Evolutionary conservation across 2,329 filamentous ascomycete species (phyloP).

Genomic region (Penicillium palitans): DNA sequence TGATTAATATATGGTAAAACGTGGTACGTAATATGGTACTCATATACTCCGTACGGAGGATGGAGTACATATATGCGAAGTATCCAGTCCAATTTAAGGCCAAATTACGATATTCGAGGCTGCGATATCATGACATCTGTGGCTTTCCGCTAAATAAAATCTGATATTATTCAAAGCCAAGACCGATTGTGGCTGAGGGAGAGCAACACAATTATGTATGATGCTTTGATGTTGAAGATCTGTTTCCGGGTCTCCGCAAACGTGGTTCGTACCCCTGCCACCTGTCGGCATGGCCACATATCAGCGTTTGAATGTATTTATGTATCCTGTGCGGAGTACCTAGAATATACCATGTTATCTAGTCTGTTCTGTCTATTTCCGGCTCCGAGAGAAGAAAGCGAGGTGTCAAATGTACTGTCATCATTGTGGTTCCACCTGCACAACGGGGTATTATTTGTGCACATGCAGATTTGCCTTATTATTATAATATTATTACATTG

Average conservation of each 20-base stretch:
- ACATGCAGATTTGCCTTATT: not conserved
- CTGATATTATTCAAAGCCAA: no score
- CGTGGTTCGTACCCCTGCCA: constrained; percentile 11
- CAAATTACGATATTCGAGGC: not conserved
- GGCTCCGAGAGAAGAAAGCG: not conserved
- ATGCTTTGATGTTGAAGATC: constrained; percentile 5
- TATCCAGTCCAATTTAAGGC: not conserved
- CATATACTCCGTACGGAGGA: not conserved
- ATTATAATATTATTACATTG: not conserved
- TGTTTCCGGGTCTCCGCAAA: constrained; percentile 8
- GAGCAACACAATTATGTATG: not conserved
- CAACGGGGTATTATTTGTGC: not conserved
- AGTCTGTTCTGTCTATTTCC: not conserved
- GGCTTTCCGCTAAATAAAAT: not conserved
- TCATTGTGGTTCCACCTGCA: not conserved
- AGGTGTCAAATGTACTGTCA: not conserved
- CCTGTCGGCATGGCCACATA: not conserved
- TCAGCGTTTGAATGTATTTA: not conserved
- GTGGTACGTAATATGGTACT: not conserved
- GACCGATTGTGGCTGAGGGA: not conserved
- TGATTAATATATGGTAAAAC: constrained; percentile 1
- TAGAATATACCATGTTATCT: not conserved
- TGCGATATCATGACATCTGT: constrained; percentile 8
- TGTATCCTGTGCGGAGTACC: no score
- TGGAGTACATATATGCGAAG: not conserved